A percentile compares a stretch with the other conserved stretches of the same genome.
Evolutionary conservation across 2,329 filamentous ascomycete genomes (phyloP).

Genomic region (Cytospora leucostoma): DNA sequence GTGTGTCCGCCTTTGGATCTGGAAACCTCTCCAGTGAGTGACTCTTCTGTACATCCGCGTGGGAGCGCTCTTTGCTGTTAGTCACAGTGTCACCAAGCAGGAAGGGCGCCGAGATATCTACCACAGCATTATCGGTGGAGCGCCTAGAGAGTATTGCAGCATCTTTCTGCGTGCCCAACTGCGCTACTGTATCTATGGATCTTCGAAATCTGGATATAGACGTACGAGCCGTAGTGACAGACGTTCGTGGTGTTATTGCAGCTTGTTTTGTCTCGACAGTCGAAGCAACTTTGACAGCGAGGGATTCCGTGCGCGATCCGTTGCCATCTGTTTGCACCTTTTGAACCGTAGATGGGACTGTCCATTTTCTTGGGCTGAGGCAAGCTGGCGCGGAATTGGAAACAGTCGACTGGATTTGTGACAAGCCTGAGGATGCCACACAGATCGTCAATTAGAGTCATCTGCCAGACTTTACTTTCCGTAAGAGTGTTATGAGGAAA

Average conservation of each 20-base stretch:
- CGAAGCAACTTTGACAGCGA: neutral
- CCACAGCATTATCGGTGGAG: too few relatives aligned
- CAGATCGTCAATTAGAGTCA: neutral
- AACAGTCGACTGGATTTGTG: neutral
- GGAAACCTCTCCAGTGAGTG: neutral
- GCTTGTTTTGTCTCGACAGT: conserved; percentile 10
- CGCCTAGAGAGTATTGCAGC: neutral
- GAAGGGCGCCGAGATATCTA: neutral
- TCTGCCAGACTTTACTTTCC: too few relatives aligned
- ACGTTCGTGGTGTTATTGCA: neutral
- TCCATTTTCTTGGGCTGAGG: conserved; percentile 7
- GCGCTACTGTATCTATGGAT: neutral
- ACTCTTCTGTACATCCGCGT: neutral
- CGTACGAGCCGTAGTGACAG: neutral
- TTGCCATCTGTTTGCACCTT: conserved; percentile 8
- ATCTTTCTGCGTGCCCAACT: neutral
- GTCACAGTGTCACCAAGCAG: neutral
- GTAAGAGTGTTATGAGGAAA: neutral
- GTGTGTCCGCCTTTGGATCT: neutral
- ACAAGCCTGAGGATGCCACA: neutral
- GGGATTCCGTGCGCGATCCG: neutral
- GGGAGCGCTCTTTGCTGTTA: neutral
- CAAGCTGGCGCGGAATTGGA: neutral
- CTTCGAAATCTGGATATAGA: conserved; percentile 6
- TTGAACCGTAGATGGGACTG: conserved; percentile 16